A percentile compares a stretch with the other conserved stretches of the same genome.
Evolutionary conservation across 2,329 filamentous ascomycete genomes (phyloP).

Genomic region (Helicocarpus griseus): DNA sequence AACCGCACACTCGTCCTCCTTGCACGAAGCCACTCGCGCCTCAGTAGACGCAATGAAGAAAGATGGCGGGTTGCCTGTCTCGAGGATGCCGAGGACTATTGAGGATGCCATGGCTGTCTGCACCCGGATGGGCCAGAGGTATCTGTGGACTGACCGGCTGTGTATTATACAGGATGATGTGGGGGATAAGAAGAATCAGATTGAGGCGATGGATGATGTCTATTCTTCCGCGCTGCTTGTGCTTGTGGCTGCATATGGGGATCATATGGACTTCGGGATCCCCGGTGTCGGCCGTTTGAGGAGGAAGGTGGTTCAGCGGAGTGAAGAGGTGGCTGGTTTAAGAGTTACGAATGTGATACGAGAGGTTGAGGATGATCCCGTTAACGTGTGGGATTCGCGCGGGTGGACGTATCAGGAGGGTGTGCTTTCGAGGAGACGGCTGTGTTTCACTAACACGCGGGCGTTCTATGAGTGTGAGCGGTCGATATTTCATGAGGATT

Average conservation of each 20-base stretch:
- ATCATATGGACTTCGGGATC: not conserved
- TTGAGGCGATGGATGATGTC: not conserved
- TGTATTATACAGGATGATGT: slow-evolving; percentile 1
- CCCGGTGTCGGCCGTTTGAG: not conserved
- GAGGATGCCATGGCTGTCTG: not conserved
- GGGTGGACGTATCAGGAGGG: slow-evolving; percentile 1
- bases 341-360: not conserved
- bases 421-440: not conserved
- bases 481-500: not conserved
- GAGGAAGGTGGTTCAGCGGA: not conserved
- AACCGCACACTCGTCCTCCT: not conserved
- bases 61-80: not conserved
- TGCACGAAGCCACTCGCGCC: not conserved
- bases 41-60: not conserved
- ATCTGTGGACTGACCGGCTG: not conserved
- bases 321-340: not conserved
- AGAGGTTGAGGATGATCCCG: not conserved
- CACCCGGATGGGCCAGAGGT: not conserved
- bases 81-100: not conserved
- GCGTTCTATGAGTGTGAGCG: not conserved
- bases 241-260: not conserved
- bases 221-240: not conserved
- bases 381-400: not conserved
- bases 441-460: not conserved
- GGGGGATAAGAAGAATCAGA: not conserved